Conservation (phyloP, 2,329 filamentous ascomycete genomes). For the Ambrosiella beaveri region DNA sequence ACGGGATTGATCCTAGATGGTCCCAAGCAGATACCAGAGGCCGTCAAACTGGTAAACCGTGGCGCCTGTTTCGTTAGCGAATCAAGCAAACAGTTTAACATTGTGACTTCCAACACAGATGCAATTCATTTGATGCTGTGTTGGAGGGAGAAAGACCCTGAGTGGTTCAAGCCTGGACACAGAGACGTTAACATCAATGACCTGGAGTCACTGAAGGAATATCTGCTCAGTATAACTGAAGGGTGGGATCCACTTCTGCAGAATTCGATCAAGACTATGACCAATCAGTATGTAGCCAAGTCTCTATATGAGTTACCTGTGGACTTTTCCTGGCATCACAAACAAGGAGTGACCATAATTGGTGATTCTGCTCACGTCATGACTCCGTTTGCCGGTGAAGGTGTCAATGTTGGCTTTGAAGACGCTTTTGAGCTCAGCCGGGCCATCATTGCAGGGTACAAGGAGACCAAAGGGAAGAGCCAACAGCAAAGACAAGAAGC, state of each 20-base stretch:
- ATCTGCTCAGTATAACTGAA: not conserved
- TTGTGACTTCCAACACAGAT: not conserved
- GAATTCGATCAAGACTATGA: not conserved
- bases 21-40: not conserved
- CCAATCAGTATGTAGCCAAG: constrained; percentile 21
- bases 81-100: not conserved
- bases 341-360: constrained; percentile 33
- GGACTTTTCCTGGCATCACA: constrained; percentile 29
- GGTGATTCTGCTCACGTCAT: constrained; percentile 45
- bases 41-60: not conserved
- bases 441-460: constrained; percentile 21
- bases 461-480: constrained; percentile 14
- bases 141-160: not conserved
- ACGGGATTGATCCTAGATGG: not conserved
- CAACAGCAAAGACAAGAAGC: constrained; percentile 2
- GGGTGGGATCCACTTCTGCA: not conserved
- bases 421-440: constrained; percentile 34
- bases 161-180: not conserved
- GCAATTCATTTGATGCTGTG: not conserved
- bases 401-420: constrained; percentile 39
- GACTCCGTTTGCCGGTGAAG: constrained; percentile 40
- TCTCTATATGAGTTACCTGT: constrained; percentile 37
- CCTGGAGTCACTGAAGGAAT: not conserved
- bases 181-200: not conserved
- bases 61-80: not conserved